Percentiles rank a stretch among this genome's conserved stretches.
These are phyloP conservation scores for Amniculicola lignicola DNA, from an alignment of 495 filamentous ascomycete genomes.

Conservation along the genomic window DNA sequence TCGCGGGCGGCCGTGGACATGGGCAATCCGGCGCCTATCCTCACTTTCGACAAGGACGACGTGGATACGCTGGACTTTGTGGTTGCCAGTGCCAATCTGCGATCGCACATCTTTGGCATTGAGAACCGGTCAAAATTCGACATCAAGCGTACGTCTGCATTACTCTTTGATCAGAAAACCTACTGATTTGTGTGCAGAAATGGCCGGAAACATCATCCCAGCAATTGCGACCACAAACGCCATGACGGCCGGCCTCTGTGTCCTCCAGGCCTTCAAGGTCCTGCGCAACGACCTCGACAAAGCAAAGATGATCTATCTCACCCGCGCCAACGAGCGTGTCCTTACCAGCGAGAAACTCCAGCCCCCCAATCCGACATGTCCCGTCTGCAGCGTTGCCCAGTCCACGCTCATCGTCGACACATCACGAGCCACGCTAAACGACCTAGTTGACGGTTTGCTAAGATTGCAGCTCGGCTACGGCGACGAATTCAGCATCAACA, in stretches of 20 bases:
- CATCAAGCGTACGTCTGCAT: constrained; percentile 65
- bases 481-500: constrained; percentile 76
- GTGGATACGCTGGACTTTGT: constrained; percentile 95
- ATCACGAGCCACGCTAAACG: constrained; percentile 70
- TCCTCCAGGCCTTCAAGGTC: constrained; percentile 90
- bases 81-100: constrained; percentile 80
- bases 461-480: constrained; percentile 70
- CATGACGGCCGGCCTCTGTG: constrained; percentile 89
- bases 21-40: constrained; percentile 55
- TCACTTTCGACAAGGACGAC: constrained; percentile 96
- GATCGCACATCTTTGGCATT: constrained; percentile 82
- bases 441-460: constrained; percentile 75
- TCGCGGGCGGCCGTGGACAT: constrained; percentile 51
- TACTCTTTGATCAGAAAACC: not conserved
- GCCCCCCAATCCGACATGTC: constrained; percentile 74
- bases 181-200: constrained; percentile 55
- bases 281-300: constrained; percentile 67
- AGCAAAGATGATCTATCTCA: constrained; percentile 67
- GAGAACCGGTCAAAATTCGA: constrained; percentile 88
- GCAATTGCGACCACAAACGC: constrained; percentile 98
- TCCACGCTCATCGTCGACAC: constrained; percentile 64
- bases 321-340: constrained; percentile 62
- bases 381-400: constrained; percentile 73
- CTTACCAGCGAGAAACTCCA: constrained; percentile 73
- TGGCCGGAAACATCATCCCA: constrained; percentile 98